A percentile compares a stretch with the other conserved stretches of the same genome.
Evolutionary conservation across 257 asterid species (phyloP).

Genomic region (Marsdenia floribunda): DNA sequence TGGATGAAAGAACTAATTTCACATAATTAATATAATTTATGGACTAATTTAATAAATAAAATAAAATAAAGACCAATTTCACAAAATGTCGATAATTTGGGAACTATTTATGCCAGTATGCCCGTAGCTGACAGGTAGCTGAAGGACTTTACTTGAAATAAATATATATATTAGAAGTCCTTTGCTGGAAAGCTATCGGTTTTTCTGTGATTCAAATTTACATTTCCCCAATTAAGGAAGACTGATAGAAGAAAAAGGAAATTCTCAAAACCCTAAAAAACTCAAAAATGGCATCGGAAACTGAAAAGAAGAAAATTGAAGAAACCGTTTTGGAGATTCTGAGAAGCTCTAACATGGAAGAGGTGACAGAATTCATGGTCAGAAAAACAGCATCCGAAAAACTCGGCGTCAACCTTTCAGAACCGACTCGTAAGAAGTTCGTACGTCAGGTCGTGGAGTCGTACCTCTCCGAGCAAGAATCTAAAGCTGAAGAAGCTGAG

Average conservation of each 20-base stretch:
- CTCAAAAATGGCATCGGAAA: slow-evolving; percentile 52
- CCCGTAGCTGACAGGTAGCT: too few relatives aligned
- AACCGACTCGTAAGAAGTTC: slow-evolving; percentile 52
- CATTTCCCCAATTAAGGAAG: not conserved
- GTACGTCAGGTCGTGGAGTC: slow-evolving; percentile 71
- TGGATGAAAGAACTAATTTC: too few relatives aligned
- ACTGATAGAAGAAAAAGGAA: not conserved
- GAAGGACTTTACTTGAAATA: too few relatives aligned
- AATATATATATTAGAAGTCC: too few relatives aligned
- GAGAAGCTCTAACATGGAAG: slow-evolving; percentile 63
- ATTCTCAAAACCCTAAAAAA: not conserved
- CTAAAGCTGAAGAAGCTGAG: slow-evolving; percentile 29
- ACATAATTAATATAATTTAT: too few relatives aligned
- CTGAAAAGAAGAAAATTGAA: slow-evolving; percentile 37
- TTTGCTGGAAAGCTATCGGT: too few relatives aligned
- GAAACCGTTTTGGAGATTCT: slow-evolving; percentile 68
- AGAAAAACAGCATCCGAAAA: slow-evolving; percentile 74
- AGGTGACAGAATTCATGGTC: slow-evolving; percentile 71
- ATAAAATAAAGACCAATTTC: too few relatives aligned
- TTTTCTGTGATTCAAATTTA: not conserved
- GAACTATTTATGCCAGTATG: too few relatives aligned
- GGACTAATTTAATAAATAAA: too few relatives aligned
- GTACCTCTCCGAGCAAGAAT: slow-evolving; percentile 51
- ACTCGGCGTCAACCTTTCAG: slow-evolving; percentile 67
- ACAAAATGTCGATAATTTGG: too few relatives aligned